Percentiles rank a stretch among this genome's conserved stretches.
Conservation (phyloP, 345 rosid genomes). For the Gossypium ekmanianum region DNA sequence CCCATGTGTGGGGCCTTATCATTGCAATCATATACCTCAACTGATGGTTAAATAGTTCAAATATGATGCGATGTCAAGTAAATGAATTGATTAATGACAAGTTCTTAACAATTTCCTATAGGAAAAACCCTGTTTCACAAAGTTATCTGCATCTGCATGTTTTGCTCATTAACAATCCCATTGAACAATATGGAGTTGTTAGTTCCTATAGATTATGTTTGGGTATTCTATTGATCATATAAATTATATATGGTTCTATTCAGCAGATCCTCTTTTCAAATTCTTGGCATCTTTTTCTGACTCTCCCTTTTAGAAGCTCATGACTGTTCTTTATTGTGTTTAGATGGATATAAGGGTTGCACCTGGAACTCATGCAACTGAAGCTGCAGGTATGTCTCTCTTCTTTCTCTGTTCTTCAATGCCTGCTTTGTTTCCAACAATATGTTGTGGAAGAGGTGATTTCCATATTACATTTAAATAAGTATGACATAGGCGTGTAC, state of each 20-base stretch:
- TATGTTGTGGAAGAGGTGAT: neutral
- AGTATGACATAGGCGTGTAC: neutral
- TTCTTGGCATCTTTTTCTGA: neutral
- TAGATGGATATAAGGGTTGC: constrained; percentile 93
- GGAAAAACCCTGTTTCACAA: neutral
- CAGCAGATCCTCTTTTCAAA: neutral
- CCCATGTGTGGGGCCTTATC: neutral
- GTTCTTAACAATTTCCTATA: neutral
- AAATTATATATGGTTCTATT: neutral
- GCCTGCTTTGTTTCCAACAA: neutral
- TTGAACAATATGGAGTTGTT: neutral
- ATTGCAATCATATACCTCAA: neutral
- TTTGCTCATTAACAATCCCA: neutral
- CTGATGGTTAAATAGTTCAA: constrained; percentile 6
- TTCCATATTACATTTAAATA: neutral
- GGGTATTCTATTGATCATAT: neutral
- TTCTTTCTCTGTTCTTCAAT: neutral
- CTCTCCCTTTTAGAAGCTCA: neutral
- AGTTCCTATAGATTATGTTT: neutral
- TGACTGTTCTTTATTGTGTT: constrained; percentile 11
- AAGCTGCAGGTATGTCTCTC: constrained; percentile 63
- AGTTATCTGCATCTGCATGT: too few species aligned
- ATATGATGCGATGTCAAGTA: neutral
- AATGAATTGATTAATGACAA: neutral
- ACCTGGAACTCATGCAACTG: constrained; percentile 92